Conservation (phyloP, 768 basidiomycete species). For the Kockovaella imperatae region DNA sequence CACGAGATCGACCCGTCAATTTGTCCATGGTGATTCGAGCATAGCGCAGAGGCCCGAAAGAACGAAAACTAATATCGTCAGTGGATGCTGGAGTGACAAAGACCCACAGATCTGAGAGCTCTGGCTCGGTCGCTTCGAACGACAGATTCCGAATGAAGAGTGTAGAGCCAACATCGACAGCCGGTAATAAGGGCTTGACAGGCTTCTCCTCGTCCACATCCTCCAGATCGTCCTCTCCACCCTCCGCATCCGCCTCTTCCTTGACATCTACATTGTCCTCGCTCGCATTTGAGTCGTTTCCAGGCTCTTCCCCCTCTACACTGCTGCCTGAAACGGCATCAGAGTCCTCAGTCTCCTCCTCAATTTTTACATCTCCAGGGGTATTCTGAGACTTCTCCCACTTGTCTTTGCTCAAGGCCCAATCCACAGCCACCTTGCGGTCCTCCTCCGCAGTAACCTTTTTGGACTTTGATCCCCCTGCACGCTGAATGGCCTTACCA, state of each 20-base stretch:
- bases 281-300: slow-evolving; percentile 30
- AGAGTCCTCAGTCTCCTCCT: slow-evolving; percentile 31
- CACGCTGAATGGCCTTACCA: slow-evolving; percentile 53
- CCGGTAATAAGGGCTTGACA: slow-evolving; percentile 54
- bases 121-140: slow-evolving; percentile 86
- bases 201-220: slow-evolving; percentile 53
- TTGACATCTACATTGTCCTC: slow-evolving; percentile 38
- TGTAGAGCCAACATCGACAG: slow-evolving; percentile 79
- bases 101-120: slow-evolving; percentile 70
- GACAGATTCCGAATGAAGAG: slow-evolving; percentile 90
- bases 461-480: slow-evolving; percentile 50
- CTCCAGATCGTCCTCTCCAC: slow-evolving; percentile 41
- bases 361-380: slow-evolving; percentile 47
- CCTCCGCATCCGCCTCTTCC: slow-evolving; percentile 48
- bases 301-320: slow-evolving; percentile 31
- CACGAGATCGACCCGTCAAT: slow-evolving; percentile 75
- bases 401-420: slow-evolving; percentile 88
- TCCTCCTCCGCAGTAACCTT: slow-evolving; percentile 50
- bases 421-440: slow-evolving; percentile 82
- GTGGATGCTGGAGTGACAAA: neutral
- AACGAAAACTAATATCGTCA: slow-evolving; percentile 60
- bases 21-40: slow-evolving; percentile 81
- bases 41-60: slow-evolving; percentile 87
- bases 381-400: slow-evolving; percentile 71
- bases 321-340: slow-evolving; percentile 1